Conservation (phyloP, 2,329 filamentous ascomycete genomes). For the Xylaria sp. region DNA sequence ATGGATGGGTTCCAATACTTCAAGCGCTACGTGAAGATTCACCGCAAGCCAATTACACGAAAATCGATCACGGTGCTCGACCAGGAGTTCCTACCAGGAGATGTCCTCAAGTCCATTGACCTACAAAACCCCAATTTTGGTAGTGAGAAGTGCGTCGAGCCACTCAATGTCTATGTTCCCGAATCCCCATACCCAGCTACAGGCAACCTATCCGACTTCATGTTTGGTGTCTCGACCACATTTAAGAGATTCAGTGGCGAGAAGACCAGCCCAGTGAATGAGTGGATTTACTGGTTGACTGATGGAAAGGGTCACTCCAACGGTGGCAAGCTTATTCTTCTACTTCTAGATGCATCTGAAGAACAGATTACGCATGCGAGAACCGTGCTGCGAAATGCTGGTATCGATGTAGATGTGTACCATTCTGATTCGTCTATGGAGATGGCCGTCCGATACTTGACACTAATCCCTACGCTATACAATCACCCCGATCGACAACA, state of each 20-base stretch:
- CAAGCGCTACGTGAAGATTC: conserved; percentile 65
- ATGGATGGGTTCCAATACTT: conserved; percentile 65
- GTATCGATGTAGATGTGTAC: conserved; percentile 68
- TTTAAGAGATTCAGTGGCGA: conserved; percentile 65
- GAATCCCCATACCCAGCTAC: conserved; percentile 61
- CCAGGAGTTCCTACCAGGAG: conserved; percentile 59
- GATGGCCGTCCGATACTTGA: conserved; percentile 69
- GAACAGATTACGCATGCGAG: conserved; percentile 62
- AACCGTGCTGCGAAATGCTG: conserved; percentile 58
- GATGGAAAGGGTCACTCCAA: conserved; percentile 66
- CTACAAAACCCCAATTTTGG: conserved; percentile 56
- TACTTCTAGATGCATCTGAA: conserved; percentile 64
- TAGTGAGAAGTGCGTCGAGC: conserved; percentile 59
- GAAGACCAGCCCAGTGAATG: conserved; percentile 64
- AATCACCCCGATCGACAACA: conserved; percentile 59
- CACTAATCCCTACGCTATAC: conserved; percentile 65
- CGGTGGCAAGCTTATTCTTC: conserved; percentile 65
- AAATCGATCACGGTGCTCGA: conserved; percentile 63
- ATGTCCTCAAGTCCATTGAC: conserved; percentile 60
- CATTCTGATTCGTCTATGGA: conserved; percentile 63
- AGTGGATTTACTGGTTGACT: conserved; percentile 71
- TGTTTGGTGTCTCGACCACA: conserved; percentile 70
- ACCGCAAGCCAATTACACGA: conserved; percentile 60
- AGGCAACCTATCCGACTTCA: conserved; percentile 66
- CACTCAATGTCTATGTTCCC: conserved; percentile 63